Base-by-base conservation (phyloP, 192 early-diverging fungal genomes). In the Entomortierella chlamydospora region DNA sequence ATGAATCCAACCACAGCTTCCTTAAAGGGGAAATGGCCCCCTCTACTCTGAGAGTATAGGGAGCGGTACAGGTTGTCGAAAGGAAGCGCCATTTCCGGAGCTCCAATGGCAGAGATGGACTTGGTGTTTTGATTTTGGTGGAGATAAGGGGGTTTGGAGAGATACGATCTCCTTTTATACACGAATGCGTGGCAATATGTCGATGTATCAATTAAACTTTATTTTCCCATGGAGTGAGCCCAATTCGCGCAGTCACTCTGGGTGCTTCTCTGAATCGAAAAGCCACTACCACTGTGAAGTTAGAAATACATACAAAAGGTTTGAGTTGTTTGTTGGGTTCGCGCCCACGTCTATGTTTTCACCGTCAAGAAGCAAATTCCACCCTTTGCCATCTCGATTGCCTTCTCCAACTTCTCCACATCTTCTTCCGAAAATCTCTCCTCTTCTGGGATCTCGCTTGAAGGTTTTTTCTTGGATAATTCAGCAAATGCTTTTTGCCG, bases 1-100 rank as follows among this genome's bases (percentile, higher is more conserved):
- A 90, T 88, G 49, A 96, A 91, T 8, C 63, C 83, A 55, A 98
- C 71, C 11, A 96, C 93, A 72, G 86, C 91, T 58, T 90, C 82
- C 87, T 96, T 96, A 87, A 93, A 96, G 0, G 92, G 91, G 45
- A 92, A 78, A 45, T 31, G 26, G 28, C 67, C 4, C 29, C 51
- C 52, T 12, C 23, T 17, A 17, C 41, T 28, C 55, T 55, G 12
- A 12, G 64, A 23, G 18, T 37, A 33, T 6, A 39, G 26, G 18
- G 72, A 60, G 15, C 56, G 64, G 25, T 67, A 49, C 9, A 66
- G 31, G 11, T 58, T 49, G 64, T 67, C 64, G 20, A 53, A 47
- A 20, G 20, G 45, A 17, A 20, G 15, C 20, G 15, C 12, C 45
- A 47, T 47, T 20, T 37, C 34, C 10, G 10, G 10, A 7, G 34